phyloP scores from a whole-genome alignment of 306 rosid genomes.

The Rosa rugosa region DNA sequence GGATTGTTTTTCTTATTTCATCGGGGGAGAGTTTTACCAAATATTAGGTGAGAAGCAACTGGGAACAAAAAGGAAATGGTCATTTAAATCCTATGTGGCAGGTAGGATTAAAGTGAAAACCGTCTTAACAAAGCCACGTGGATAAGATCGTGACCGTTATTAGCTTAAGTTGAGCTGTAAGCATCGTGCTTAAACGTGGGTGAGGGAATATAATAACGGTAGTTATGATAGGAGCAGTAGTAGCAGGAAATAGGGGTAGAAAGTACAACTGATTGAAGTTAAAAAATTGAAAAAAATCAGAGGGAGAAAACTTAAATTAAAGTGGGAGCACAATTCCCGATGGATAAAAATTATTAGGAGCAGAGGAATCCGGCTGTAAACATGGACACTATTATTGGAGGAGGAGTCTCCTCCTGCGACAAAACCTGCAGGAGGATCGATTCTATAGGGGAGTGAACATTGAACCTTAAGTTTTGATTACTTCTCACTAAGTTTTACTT shows the following conservation, averaged over 20 bases:
- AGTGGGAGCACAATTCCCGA: slow-evolving; percentile 49
- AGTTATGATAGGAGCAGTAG: slow-evolving; percentile 32
- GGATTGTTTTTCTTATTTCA: neutral
- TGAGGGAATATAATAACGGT: slow-evolving; percentile 49
- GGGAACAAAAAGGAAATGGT: neutral
- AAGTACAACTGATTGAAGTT: slow-evolving; percentile 47
- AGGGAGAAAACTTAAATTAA: slow-evolving; percentile 15
- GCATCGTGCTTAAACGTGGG: slow-evolving; percentile 92
- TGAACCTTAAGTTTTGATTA: slow-evolving; percentile 18
- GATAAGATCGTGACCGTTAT: slow-evolving; percentile 39
- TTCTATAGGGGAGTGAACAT: slow-evolving; percentile 36
- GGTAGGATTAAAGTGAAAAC: slow-evolving; percentile 45
- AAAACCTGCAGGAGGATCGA: slow-evolving; percentile 55
- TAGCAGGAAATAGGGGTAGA: slow-evolving; percentile 32
- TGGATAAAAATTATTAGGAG: slow-evolving; percentile 50
- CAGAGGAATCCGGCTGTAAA: slow-evolving; percentile 79
- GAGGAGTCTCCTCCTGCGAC: slow-evolving; percentile 38
- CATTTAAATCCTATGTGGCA: slow-evolving; percentile 29
- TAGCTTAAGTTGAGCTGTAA: slow-evolving; percentile 72
- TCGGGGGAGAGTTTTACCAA: too few relatives aligned
- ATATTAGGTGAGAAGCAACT: neutral
- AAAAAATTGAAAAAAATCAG: slow-evolving; percentile 33
- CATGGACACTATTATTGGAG: slow-evolving; percentile 49
- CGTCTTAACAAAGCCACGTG: slow-evolving; percentile 44
- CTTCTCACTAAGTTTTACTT: neutral